These are phyloP conservation scores for Cenococcum geophilum DNA, from an alignment of 495 filamentous ascomycete genomes.

Conservation along the genomic window DNA sequence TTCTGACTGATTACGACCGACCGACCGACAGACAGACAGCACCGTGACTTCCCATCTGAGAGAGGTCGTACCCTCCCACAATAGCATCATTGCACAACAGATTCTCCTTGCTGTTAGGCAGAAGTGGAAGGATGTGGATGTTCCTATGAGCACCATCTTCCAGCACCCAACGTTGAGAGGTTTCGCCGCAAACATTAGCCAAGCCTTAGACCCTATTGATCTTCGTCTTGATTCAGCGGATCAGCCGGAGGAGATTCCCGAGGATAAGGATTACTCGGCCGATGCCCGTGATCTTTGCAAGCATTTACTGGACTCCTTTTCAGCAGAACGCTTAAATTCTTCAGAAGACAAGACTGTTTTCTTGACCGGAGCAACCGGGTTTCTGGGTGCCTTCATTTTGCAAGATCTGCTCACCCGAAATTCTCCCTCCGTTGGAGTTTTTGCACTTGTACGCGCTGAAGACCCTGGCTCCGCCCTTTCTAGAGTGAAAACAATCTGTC, in stretches of 20 bases:
- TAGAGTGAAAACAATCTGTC: constrained; percentile 47
- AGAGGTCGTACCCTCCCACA: no score
- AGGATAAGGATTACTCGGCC: constrained; percentile 57
- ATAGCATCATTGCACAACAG: constrained; percentile 79
- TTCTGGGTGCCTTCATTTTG: constrained; percentile 78
- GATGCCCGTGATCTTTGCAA: constrained; percentile 56
- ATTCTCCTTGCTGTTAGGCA: constrained; percentile 66
- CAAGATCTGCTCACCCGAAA: constrained; percentile 56
- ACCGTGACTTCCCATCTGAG: no score
- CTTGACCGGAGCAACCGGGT: constrained; percentile 87
- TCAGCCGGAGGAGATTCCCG: constrained; percentile 27
- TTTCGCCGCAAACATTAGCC: constrained; percentile 72
- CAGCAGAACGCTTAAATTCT: constrained; percentile 34
- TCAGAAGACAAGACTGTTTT: constrained; percentile 55
- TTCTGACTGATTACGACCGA: no score
- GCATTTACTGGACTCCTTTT: constrained; percentile 44
- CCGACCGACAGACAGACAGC: no score
- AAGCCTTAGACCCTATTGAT: constrained; percentile 43
- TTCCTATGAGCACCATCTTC: constrained; percentile 74
- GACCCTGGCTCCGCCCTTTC: constrained; percentile 48
- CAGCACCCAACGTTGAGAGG: constrained; percentile 64
- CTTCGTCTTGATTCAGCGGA: constrained; percentile 31
- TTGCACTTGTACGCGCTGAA: constrained; percentile 68
- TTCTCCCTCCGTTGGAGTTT: constrained; percentile 53
- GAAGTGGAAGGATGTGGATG: constrained; percentile 57